These are phyloP conservation scores for Podosphaera fusca DNA, from an alignment of 2,329 filamentous ascomycete species.

Conservation along the genomic window DNA sequence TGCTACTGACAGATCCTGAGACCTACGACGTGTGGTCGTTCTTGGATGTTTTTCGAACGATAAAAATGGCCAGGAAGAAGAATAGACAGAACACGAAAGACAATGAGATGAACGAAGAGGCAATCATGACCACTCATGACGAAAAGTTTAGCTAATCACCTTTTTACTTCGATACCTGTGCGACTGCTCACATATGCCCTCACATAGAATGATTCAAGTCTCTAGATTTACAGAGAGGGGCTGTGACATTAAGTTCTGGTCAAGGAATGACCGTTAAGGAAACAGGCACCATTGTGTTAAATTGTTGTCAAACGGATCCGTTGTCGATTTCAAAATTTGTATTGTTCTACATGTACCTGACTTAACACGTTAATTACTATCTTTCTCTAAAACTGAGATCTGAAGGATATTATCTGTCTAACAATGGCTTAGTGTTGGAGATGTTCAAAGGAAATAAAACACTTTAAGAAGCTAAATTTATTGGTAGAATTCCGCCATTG, in stretches of 20 bases:
- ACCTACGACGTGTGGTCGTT: not conserved
- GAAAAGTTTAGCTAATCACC: not conserved
- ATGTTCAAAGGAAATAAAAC: not conserved
- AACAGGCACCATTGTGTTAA: not conserved
- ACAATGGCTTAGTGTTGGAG: not conserved
- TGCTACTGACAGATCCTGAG: not conserved
- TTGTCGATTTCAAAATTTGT: not conserved
- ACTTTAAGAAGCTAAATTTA: not conserved
- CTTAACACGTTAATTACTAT: not conserved
- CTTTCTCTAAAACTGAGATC: not conserved
- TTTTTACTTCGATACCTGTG: not conserved
- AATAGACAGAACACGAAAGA: too few species aligned
- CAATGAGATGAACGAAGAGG: too few species aligned
- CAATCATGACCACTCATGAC: too few species aligned
- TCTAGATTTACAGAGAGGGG: not conserved
- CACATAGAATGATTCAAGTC: not conserved
- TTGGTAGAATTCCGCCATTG: not conserved
- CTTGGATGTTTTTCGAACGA: too few species aligned
- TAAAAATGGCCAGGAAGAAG: too few species aligned
- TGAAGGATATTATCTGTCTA: not conserved
- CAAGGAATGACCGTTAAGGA: not conserved
- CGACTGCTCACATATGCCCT: not conserved
- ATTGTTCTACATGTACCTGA: not conserved
- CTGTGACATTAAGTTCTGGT: not conserved
- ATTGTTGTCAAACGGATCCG: not conserved